A percentile compares a stretch with the other conserved stretches of the same genome.
These are phyloP conservation scores for Trichoderma gracile DNA, from an alignment of 2,329 filamentous ascomycete species.

Conservation along the genomic window DNA sequence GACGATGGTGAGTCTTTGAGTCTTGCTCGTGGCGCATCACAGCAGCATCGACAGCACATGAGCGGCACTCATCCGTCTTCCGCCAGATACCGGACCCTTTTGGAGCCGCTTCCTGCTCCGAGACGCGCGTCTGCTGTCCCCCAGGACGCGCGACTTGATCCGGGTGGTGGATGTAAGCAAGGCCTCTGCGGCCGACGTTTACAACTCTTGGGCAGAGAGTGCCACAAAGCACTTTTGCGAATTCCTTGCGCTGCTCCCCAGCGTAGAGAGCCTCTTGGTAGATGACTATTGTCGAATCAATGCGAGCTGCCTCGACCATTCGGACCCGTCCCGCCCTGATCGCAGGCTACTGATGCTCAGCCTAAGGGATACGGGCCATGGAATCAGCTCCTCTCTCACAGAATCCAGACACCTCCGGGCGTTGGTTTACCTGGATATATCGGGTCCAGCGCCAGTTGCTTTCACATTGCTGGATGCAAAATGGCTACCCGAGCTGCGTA, in stretches of 20 bases:
- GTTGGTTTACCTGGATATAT: conserved; percentile 57
- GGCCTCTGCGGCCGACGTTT: conserved; percentile 42
- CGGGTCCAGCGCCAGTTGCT: conserved; percentile 49
- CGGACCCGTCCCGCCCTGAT: background rate
- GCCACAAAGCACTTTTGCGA: conserved; percentile 42
- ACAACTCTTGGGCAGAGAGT: conserved; percentile 44
- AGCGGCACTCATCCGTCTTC: background rate
- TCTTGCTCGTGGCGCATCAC: background rate
- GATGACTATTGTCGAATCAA: conserved; percentile 51
- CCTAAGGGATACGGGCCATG: conserved; percentile 44
- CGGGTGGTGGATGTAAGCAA: conserved; percentile 50
- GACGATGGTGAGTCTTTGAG: conserved; percentile 45
- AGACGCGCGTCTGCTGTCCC: conserved; percentile 40
- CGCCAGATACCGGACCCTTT: conserved; percentile 50
- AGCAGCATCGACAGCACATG: background rate
- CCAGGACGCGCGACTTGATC: conserved; percentile 46
- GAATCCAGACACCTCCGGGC: conserved; percentile 37
- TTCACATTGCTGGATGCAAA: conserved; percentile 39
- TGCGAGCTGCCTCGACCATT: conserved; percentile 35
- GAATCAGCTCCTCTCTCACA: conserved; percentile 38
- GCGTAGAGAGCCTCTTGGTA: conserved; percentile 49
- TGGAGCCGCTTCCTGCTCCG: conserved; percentile 49
- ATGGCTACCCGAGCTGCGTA: conserved; percentile 48
- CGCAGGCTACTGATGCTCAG: conserved; percentile 45
- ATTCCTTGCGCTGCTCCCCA: conserved; percentile 44